These are phyloP conservation scores for Artomyces pyxidatus DNA, from an alignment of 768 basidiomycete genomes.

Conservation along the genomic window DNA sequence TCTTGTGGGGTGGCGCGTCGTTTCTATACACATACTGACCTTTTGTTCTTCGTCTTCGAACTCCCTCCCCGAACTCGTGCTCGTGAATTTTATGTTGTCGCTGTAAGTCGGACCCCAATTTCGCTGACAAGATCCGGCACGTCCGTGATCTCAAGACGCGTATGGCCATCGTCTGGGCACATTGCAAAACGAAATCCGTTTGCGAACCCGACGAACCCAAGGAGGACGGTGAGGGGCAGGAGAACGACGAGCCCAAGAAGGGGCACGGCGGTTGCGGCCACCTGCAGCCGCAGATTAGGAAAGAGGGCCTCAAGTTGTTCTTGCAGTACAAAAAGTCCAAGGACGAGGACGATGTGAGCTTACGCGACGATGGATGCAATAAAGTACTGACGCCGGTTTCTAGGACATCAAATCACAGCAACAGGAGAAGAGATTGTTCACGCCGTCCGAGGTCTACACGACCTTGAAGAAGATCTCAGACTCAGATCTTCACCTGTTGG, in stretches of 20 bases:
- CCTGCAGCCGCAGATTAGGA: slow-evolving; percentile 79
- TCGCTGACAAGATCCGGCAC: slow-evolving; percentile 82
- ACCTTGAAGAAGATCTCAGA: slow-evolving; percentile 95
- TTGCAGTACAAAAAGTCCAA: slow-evolving; percentile 92
- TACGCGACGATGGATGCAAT: too few species aligned
- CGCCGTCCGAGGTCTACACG: slow-evolving; percentile 84
- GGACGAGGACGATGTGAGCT: slow-evolving; percentile 69
- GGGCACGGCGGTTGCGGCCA: slow-evolving; percentile 98
- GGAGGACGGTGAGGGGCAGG: slow-evolving; percentile 71
- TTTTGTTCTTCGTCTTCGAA: slow-evolving; percentile 32
- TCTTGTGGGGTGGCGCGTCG: slow-evolving; percentile 18
- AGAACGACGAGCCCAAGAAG: slow-evolving; percentile 67
- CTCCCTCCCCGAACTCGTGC: slow-evolving; percentile 18
- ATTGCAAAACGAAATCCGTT: slow-evolving; percentile 80
- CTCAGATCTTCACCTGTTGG: slow-evolving; percentile 79
- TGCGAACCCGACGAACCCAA: slow-evolving; percentile 89
- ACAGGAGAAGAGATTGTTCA: slow-evolving; percentile 75
- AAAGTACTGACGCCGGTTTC: too few species aligned
- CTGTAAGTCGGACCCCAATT: slow-evolving; percentile 73
- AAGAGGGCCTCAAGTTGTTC: slow-evolving; percentile 93
- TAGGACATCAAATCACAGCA: slow-evolving; percentile 77
- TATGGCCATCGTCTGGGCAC: slow-evolving; percentile 78
- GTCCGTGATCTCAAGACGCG: slow-evolving; percentile 80
- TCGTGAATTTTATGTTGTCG: slow-evolving; percentile 13
- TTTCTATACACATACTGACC: slow-evolving; percentile 51